Base-by-base conservation (phyloP, 148 eudicot species). In the Pouteria glomerata region DNA sequence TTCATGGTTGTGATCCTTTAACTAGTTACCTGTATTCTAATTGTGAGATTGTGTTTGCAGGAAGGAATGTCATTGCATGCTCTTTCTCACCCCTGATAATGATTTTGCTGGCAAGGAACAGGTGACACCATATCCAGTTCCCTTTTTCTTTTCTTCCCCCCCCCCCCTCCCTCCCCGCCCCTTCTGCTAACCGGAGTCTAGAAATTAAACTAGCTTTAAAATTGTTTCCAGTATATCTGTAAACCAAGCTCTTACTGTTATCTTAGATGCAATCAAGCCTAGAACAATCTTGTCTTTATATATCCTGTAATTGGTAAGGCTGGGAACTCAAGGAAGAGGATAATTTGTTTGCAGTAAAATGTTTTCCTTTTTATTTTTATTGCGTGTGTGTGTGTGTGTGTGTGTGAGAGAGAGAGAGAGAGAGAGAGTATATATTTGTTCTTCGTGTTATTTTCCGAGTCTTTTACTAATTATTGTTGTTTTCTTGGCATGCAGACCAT, bases 41-140 rank as follows among this genome's bases (percentile, higher is more conserved):
- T 52, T 67, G 42, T 53, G n/a, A 30, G 42, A 14, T 57, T 76
- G 59, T 69, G 33, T 42, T 86, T 75, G 67, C 95, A 94, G 98
- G 88, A 91, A 94, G 82, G 97, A 94, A 76, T 94, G 98, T 73
- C 98, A 94, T 80, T 94, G 98, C 85, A 94, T 94, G 98, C 93
- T 94, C 72, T 94, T 94, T 79, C 96, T 94, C 68, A 94, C 98
- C 62, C 82, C 96, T 53, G 98, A 94, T 33, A 94, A 94, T 76
- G 98, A 94, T 80, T 94, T 94, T 79, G 97, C 96, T 63, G 98
- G 98, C 70, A 73, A 86, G 61, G 98, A 94, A 8, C 98, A 94
- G 97, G 98, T 94, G 76, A 70, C 7, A 39, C 44, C 10, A 39
- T 19, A 10, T 13, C 39, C 8, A 1, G 4, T 61, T 3, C 8